phyloP scores from a whole-genome alignment of 2,329 filamentous ascomycete species.

The Lasiodiplodia theobromae region DNA sequence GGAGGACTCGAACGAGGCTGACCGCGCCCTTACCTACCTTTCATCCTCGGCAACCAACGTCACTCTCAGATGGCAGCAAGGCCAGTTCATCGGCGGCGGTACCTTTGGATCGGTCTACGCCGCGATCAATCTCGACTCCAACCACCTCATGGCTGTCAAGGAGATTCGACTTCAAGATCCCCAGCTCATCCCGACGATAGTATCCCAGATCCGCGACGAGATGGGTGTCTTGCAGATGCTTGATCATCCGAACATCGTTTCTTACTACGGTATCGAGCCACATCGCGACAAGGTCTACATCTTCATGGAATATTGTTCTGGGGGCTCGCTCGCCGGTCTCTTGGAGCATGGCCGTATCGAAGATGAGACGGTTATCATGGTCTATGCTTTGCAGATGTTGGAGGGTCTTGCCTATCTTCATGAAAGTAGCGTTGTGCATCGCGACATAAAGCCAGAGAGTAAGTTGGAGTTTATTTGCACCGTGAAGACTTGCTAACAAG shows the following conservation, averaged over 20 bases:
- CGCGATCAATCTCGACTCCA: conserved; percentile 95
- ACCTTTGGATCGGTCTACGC: conserved; percentile 98
- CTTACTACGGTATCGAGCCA: conserved; percentile 97
- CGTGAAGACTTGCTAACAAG: conserved; percentile 35
- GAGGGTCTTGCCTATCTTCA: conserved; percentile 95
- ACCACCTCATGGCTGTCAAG: conserved; percentile 97
- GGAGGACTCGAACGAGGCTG: conserved; percentile 94
- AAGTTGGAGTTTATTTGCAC: conserved; percentile 49
- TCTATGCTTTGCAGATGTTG: conserved; percentile 91
- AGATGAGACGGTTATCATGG: conserved; percentile 96
- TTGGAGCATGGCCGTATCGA: conserved; percentile 96
- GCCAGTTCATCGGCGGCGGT: conserved; percentile 95
- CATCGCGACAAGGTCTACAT: conserved; percentile 99
- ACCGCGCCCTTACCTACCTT: conserved; percentile 90
- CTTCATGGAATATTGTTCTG: conserved; percentile 99
- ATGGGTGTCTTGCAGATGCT: conserved; percentile 96
- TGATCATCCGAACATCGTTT: conserved; percentile 96
- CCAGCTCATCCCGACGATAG: conserved; percentile 92
- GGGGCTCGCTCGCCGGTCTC: conserved; percentile 86
- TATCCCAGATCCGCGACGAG: conserved; percentile 92
- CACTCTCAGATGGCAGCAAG: conserved; percentile 96
- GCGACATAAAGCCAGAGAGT: conserved; percentile 98
- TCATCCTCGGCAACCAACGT: conserved; percentile 95
- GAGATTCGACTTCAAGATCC: conserved; percentile 97
- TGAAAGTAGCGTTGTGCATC: conserved; percentile 88